Conservation (phyloP, 495 filamentous ascomycete species). For the Aspergillus sparsus region DNA sequence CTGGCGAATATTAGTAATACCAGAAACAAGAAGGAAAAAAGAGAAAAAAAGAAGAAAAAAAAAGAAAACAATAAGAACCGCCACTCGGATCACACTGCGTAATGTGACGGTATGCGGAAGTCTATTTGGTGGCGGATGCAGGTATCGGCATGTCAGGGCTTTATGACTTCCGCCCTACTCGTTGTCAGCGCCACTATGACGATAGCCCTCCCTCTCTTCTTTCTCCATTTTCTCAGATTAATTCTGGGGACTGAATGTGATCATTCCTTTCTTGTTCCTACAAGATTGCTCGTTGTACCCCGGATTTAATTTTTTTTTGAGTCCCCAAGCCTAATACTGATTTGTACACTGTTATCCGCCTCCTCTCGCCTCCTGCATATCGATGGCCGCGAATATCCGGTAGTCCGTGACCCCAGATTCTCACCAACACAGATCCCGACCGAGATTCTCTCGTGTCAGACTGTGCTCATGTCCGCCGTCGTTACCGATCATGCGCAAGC, state of each 20-base stretch:
- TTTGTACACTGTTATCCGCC: background rate
- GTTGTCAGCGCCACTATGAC: slow-evolving; percentile 22
- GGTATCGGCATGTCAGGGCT: slow-evolving; percentile 46
- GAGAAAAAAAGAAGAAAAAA: background rate
- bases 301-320: background rate
- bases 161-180: slow-evolving; percentile 29
- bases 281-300: background rate
- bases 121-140: slow-evolving; percentile 15
- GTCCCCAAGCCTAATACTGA: background rate
- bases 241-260: background rate
- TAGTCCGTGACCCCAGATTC: slow-evolving; percentile 34
- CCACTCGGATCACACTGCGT: slow-evolving; percentile 26
- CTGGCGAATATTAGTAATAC: too few species aligned
- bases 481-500: slow-evolving; percentile 35
- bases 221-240: background rate
- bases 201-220: slow-evolving; percentile 10
- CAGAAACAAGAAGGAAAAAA: background rate
- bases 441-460: slow-evolving; percentile 11
- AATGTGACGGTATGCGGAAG: slow-evolving; percentile 23
- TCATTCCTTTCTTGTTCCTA: slow-evolving; percentile 3
- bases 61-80: background rate
- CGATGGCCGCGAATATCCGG: slow-evolving; percentile 33
- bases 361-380: slow-evolving; percentile 6
- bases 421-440: slow-evolving; percentile 15
- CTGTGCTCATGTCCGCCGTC: slow-evolving; percentile 34